phyloP scores from a whole-genome alignment of 306 rosid species.

The Hippophae gyantsensis region DNA sequence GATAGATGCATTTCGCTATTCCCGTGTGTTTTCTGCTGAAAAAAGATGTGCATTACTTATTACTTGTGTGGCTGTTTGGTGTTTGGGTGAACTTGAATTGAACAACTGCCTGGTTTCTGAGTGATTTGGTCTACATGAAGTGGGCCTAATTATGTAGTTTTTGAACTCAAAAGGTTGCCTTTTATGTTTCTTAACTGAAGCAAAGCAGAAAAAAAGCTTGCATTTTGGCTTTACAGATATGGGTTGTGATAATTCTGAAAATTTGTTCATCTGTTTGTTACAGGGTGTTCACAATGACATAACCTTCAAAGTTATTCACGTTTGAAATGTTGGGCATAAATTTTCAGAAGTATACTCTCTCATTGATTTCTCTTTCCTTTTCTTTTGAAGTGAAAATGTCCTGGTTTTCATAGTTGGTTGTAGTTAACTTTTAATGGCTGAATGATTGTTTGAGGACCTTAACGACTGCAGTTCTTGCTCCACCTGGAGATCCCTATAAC shows the following conservation, averaged over 20 bases:
- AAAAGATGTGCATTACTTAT: background rate
- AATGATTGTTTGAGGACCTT: background rate
- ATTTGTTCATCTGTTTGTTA: constrained; percentile 13
- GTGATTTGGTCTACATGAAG: too few relatives aligned
- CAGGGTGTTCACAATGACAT: constrained; percentile 64
- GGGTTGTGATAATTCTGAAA: background rate
- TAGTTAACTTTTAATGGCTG: background rate
- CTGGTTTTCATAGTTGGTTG: background rate
- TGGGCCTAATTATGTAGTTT: too few relatives aligned
- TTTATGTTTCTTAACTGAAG: too few relatives aligned
- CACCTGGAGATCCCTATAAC: too few relatives aligned
- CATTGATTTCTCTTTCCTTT: background rate
- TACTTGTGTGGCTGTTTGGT: background rate
- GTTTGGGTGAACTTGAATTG: too few relatives aligned
- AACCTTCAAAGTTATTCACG: constrained; percentile 96
- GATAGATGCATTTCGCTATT: background rate
- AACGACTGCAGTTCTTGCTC: too few relatives aligned
- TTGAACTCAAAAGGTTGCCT: too few relatives aligned
- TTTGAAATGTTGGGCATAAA: constrained; percentile 93
- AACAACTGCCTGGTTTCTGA: too few relatives aligned
- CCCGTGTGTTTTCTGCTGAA: background rate
- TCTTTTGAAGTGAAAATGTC: background rate
- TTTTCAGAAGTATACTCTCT: constrained; percentile 58
- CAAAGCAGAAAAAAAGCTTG: too few relatives aligned
- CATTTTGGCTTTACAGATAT: too few relatives aligned